Percentiles rank a stretch among this genome's conserved stretches.
phyloP scores from a whole-genome alignment of 352 stramenopile species.

The Phytophthora sp. region DNA sequence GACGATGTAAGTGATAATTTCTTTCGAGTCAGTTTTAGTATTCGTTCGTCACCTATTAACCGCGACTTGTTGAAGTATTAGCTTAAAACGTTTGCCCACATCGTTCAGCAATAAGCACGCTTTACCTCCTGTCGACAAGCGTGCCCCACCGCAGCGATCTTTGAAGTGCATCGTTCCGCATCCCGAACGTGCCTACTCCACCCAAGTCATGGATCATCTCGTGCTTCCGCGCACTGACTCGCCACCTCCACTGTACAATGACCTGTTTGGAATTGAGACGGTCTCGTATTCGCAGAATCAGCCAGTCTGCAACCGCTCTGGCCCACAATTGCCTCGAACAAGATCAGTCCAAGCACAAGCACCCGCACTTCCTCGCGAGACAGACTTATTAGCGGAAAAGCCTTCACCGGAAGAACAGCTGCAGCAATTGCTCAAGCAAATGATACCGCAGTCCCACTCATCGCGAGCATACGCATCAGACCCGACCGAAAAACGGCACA shows the following conservation, averaged over 20 bases:
- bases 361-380: background rate
- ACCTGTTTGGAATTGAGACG: constrained; percentile 73
- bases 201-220: constrained; percentile 19
- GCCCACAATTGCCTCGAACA: constrained; percentile 8
- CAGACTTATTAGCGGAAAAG: background rate
- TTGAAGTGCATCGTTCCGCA: constrained; percentile 33
- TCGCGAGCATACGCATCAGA: background rate
- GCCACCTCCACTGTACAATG: constrained; percentile 59
- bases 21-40: background rate
- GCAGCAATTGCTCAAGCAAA: constrained; percentile 57
- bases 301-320: constrained; percentile 4
- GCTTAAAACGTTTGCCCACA: constrained; percentile 7
- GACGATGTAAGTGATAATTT: constrained; percentile 24
- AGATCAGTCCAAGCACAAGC: constrained; percentile 6
- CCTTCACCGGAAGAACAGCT: constrained; percentile 56
- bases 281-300: constrained; percentile 33
- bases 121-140: constrained; percentile 37
- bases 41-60: background rate
- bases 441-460: constrained; percentile 36
- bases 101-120: constrained; percentile 22
- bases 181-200: constrained; percentile 11
- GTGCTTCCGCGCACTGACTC: constrained; percentile 36
- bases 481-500: constrained; percentile 2
- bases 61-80: background rate
- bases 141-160: constrained; percentile 10